These are phyloP conservation scores for Fusarium albosuccineum DNA, from an alignment of 2,329 filamentous ascomycete genomes.

Conservation along the genomic window DNA sequence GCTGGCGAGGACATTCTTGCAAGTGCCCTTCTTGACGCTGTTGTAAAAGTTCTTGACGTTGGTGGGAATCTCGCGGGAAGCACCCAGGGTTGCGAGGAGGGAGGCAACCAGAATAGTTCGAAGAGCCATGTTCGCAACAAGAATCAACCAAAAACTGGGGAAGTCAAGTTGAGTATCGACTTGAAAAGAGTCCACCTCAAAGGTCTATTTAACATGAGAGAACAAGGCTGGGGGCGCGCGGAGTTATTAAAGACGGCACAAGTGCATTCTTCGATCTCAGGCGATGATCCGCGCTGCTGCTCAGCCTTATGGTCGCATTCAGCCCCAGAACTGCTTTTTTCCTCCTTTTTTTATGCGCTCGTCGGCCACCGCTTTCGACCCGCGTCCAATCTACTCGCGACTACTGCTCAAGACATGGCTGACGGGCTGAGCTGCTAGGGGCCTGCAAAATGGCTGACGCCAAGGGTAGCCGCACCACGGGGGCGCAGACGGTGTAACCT, in stretches of 20 bases:
- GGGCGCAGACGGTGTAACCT: too few relatives aligned
- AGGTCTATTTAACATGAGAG: not conserved
- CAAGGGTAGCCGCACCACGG: too few relatives aligned
- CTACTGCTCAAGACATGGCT: not conserved
- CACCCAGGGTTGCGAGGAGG: conserved; percentile 39
- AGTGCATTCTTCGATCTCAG: not conserved
- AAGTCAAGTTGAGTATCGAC: not conserved
- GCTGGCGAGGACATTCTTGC: conserved; percentile 53
- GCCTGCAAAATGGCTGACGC: too few relatives aligned
- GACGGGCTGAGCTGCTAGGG: conserved; percentile 4
- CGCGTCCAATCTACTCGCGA: conserved; percentile 26
- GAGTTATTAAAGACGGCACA: conserved; percentile 5
- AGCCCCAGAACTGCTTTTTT: not conserved
- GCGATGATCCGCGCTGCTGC: not conserved
- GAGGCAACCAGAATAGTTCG: conserved; percentile 41
- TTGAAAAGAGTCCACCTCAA: too few relatives aligned
- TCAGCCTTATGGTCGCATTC: conserved; percentile 1
- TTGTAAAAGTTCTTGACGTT: conserved; percentile 59
- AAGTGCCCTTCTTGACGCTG: conserved; percentile 52
- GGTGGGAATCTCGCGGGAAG: conserved; percentile 54
- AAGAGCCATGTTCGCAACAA: conserved; percentile 25
- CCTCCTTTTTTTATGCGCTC: too few relatives aligned
- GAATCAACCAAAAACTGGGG: conserved; percentile 13
- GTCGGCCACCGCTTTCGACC: not conserved
- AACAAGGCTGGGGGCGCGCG: not conserved